Evolutionary conservation across 148 eudicot genomes (phyloP).

Genomic region (Rheum nobile): DNA sequence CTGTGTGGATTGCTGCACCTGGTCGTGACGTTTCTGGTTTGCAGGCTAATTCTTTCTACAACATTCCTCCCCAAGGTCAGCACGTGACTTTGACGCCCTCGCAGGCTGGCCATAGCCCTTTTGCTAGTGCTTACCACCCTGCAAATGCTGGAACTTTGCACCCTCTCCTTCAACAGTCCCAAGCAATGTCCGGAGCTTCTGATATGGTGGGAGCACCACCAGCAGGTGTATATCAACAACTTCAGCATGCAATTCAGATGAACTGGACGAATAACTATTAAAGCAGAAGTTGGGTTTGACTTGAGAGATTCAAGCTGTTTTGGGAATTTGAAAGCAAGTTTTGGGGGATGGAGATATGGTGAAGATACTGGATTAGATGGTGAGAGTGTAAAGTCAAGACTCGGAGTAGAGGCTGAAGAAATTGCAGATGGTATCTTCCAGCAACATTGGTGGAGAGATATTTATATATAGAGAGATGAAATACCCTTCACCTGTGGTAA

Average conservation of each 20-base stretch:
- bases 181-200: slow-evolving; percentile 42
- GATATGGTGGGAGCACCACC: slow-evolving; percentile 54
- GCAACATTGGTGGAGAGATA: slow-evolving; percentile 15
- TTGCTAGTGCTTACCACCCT: slow-evolving; percentile 53
- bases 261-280: slow-evolving; percentile 74
- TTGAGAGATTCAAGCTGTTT: slow-evolving; percentile 11
- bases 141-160: slow-evolving; percentile 43
- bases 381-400: neutral
- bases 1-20: slow-evolving; percentile 59
- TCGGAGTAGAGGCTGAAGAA: neutral
- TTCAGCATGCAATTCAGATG: slow-evolving; percentile 54
- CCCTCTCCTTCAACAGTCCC: slow-evolving; percentile 67
- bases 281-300: slow-evolving; percentile 12
- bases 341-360: slow-evolving; percentile 8
- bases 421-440: slow-evolving; percentile 13
- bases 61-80: slow-evolving; percentile 59
- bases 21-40: slow-evolving; percentile 57
- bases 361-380: slow-evolving; percentile 12
- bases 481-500: slow-evolving; percentile 9
- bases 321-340: too few species aligned
- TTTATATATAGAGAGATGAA: slow-evolving; percentile 11
- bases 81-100: slow-evolving; percentile 44
- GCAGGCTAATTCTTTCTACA: slow-evolving; percentile 56
- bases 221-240: slow-evolving; percentile 48
- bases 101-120: slow-evolving; percentile 48